Evolutionary conservation across 345 rosid species (phyloP).

Genomic region (Acer saccharum): DNA sequence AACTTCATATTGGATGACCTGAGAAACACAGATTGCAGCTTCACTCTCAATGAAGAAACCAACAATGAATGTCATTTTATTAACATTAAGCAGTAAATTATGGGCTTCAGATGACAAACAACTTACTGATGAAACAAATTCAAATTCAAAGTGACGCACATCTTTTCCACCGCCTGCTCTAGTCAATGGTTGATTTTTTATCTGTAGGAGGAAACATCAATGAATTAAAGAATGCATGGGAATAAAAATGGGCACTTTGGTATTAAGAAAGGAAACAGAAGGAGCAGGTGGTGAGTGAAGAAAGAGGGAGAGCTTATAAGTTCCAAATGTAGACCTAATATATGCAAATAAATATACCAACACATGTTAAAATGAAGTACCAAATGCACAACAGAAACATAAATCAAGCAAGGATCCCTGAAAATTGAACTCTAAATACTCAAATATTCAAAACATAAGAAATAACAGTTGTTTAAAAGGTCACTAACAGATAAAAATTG

Average conservation of each 20-base stretch:
- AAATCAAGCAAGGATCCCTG: background rate
- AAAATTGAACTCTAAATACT: background rate
- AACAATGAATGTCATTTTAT: background rate
- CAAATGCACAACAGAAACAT: background rate
- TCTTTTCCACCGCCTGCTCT: slow-evolving; percentile 65
- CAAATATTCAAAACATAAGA: background rate
- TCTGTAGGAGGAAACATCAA: slow-evolving; percentile 37
- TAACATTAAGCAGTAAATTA: background rate
- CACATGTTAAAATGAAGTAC: background rate
- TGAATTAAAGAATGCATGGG: background rate
- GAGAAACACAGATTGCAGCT: slow-evolving; percentile 21
- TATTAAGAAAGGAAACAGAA: background rate
- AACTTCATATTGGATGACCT: slow-evolving; percentile 63
- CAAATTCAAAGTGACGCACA: slow-evolving; percentile 91
- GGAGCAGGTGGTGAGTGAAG: background rate
- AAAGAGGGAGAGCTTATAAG: background rate
- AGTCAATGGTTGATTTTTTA: slow-evolving; percentile 61
- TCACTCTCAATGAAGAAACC: slow-evolving; percentile 9
- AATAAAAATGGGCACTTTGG: background rate
- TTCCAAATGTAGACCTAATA: background rate
- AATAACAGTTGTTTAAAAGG: too few species aligned
- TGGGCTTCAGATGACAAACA: slow-evolving; percentile 14
- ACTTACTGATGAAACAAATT: slow-evolving; percentile 72
- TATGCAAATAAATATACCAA: background rate
- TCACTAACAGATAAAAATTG: background rate